Evolutionary conservation across 352 stramenopile species (phyloP).

Genomic region (Phytophthora nicotianae): DNA sequence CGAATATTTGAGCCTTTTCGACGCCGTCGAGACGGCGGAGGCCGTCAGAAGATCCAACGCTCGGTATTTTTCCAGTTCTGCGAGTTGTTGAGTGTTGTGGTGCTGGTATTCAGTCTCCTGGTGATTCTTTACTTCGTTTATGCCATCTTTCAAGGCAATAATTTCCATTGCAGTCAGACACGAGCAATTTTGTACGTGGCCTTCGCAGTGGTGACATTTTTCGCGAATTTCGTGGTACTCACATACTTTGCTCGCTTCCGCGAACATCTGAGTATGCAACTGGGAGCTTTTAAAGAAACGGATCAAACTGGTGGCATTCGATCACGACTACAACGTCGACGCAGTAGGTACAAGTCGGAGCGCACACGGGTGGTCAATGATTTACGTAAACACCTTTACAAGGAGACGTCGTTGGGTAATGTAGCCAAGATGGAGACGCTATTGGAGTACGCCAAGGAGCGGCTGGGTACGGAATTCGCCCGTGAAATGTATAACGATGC

Average conservation of each 20-base stretch:
- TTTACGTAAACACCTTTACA: constrained; percentile 76
- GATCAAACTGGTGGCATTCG: constrained; percentile 84
- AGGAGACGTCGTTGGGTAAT: constrained; percentile 72
- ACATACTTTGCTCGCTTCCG: constrained; percentile 85
- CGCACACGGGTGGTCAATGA: constrained; percentile 49
- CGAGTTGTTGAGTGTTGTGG: constrained; percentile 62
- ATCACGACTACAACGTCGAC: constrained; percentile 41
- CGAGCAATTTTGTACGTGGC: constrained; percentile 48
- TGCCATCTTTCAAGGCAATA: constrained; percentile 65
- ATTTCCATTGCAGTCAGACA: constrained; percentile 62
- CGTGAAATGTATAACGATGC: constrained; percentile 67
- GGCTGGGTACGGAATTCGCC: constrained; percentile 62
- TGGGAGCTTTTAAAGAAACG: constrained; percentile 82
- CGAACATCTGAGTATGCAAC: constrained; percentile 87
- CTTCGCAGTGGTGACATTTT: constrained; percentile 54
- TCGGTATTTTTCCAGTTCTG: constrained; percentile 80
- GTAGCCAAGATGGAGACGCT: constrained; percentile 57
- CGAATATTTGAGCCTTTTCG: constrained; percentile 77
- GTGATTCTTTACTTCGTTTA: constrained; percentile 72
- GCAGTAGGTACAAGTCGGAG: constrained; percentile 51
- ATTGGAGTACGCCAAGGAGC: constrained; percentile 51
- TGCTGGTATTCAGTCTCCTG: constrained; percentile 55
- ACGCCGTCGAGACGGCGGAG: constrained; percentile 34
- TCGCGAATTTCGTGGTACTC: constrained; percentile 68
- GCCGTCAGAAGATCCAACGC: constrained; percentile 69